Conservation (phyloP, 805 yeast species). For the Zygoascus biomembranicola region DNA sequence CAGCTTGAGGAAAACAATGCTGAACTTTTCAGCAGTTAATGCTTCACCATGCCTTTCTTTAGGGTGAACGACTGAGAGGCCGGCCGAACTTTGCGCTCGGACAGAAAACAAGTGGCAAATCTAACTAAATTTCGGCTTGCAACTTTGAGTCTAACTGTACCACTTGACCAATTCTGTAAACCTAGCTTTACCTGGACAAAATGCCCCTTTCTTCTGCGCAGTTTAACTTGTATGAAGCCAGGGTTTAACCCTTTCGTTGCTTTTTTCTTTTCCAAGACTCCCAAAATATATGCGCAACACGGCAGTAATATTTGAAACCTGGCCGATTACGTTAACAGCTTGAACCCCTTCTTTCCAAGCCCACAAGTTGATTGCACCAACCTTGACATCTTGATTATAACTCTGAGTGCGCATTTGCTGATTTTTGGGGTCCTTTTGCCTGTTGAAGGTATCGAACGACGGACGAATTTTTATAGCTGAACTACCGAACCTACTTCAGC, state of each 20-base stretch:
- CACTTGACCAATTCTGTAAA: too few relatives aligned
- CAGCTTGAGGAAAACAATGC: too few relatives aligned
- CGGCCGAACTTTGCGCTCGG: too few relatives aligned
- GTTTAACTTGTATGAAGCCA: not conserved
- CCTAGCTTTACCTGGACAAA: too few relatives aligned
- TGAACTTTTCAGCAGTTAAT: too few relatives aligned
- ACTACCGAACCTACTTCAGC: not conserved
- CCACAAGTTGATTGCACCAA: not conserved
- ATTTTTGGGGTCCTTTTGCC: too few relatives aligned
- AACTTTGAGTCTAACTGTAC: too few relatives aligned
- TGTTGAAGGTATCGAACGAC: not conserved
- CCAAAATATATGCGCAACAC: not conserved
- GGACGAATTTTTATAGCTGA: not conserved
- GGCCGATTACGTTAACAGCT: not conserved
- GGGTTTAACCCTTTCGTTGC: not conserved
- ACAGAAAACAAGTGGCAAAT: too few relatives aligned
- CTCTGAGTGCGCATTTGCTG: not conserved
- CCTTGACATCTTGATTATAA: not conserved
- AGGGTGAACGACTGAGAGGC: too few relatives aligned
- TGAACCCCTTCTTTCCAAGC: not conserved
- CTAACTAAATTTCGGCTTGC: too few relatives aligned
- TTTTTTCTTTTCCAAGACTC: not conserved
- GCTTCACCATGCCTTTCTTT: too few relatives aligned
- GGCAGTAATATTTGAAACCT: not conserved
- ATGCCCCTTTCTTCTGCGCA: too few relatives aligned